Conservation (phyloP, 2,329 filamentous ascomycete species). For the Scedosporium dehoogii region DNA sequence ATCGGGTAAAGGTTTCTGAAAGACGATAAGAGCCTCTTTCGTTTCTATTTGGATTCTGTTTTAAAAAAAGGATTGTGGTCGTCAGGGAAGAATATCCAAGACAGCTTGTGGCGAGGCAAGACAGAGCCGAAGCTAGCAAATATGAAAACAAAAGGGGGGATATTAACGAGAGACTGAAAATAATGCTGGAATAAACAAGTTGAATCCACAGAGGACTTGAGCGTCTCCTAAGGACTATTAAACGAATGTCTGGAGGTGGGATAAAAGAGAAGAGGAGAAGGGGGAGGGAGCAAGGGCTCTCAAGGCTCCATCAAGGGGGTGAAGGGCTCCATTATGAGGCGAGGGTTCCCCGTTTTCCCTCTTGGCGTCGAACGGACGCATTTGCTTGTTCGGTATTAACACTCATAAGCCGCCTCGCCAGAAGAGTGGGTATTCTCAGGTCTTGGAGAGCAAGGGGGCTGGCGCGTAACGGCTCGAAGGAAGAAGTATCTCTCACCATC, state of each 20-base stretch:
- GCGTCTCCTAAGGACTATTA: not conserved
- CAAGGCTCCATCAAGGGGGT: not conserved
- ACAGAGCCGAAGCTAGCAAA: not conserved
- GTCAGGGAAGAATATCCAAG: not conserved
- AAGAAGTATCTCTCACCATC: not conserved
- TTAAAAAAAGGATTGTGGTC: not conserved
- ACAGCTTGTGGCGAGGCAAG: not conserved
- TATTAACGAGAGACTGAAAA: constrained; percentile 4
- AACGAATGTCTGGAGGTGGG: not conserved
- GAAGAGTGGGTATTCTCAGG: not conserved
- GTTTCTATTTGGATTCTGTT: not conserved
- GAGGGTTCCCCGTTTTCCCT: not conserved
- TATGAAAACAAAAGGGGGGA: not conserved
- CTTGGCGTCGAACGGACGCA: not conserved
- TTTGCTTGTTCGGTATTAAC: not conserved
- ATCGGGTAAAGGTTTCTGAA: not conserved
- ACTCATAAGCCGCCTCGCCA: not conserved
- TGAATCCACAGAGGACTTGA: not conserved
- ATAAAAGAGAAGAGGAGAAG: not conserved
- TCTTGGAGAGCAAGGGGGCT: not conserved
- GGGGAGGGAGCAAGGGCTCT: not conserved
- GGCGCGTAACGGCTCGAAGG: not conserved
- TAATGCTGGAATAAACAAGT: not conserved
- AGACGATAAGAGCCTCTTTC: not conserved
- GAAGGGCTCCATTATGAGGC: not conserved